phyloP scores from a whole-genome alignment of 305 asterid species.

The Rubia tinctorum region DNA sequence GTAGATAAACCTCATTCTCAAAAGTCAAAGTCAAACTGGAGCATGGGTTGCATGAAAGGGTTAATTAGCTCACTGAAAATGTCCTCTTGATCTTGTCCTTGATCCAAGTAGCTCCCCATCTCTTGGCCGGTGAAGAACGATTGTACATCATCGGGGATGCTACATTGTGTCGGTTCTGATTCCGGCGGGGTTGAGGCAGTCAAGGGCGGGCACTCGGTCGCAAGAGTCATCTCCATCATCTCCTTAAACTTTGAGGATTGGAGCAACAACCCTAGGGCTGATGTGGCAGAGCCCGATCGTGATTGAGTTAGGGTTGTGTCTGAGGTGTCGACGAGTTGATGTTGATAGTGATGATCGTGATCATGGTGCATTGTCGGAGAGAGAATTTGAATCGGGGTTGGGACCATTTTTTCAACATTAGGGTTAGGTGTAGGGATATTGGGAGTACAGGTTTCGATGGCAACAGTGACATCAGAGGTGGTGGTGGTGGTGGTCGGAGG shows the following conservation, averaged over 20 bases:
- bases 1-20: not conserved
- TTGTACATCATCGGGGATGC: slow-evolving; percentile 52
- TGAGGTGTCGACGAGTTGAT: slow-evolving; percentile 18
- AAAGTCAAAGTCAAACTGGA: slow-evolving; percentile 50
- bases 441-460: not conserved
- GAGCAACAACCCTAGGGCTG: slow-evolving; percentile 71
- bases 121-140: slow-evolving; percentile 47
- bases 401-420: slow-evolving; percentile 9
- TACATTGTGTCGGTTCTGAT: slow-evolving; percentile 36
- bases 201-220: slow-evolving; percentile 50
- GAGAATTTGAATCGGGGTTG: slow-evolving; percentile 16
- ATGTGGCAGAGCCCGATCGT: slow-evolving; percentile 47
- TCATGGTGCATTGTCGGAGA: slow-evolving; percentile 8
- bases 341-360: slow-evolving; percentile 22
- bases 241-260: slow-evolving; percentile 79
- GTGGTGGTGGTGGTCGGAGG: slow-evolving; percentile 6
- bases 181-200: slow-evolving; percentile 19
- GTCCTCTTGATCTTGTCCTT: slow-evolving; percentile 43
- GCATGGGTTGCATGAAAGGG: slow-evolving; percentile 65
- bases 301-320: slow-evolving; percentile 26
- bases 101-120: slow-evolving; percentile 32
- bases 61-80: slow-evolving; percentile 58
- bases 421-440: slow-evolving; percentile 14
- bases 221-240: slow-evolving; percentile 75
- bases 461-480: not conserved